A percentile compares a stretch with the other conserved stretches of the same genome.
Evolutionary conservation across 176 grass and related monocot genomes (phyloP).

Genomic region (Triticum monococcum): DNA sequence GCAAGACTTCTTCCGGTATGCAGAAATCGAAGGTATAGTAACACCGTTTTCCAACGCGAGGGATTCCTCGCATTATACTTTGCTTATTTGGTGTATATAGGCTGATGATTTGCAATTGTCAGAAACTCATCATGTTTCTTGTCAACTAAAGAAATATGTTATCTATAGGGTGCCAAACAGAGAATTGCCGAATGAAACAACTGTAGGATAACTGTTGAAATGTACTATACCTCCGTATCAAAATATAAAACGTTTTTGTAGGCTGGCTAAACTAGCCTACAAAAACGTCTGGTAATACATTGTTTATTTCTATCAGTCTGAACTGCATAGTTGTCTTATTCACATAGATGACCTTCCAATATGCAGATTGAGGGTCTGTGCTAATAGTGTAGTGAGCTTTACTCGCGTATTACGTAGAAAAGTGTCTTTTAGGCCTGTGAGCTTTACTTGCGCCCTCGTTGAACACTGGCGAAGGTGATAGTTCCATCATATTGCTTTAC

Average conservation of each 20-base stretch:
- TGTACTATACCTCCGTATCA: not conserved
- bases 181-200: not conserved
- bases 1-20: slow-evolving; percentile 91
- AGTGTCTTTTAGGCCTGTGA: not conserved
- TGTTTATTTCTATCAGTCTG: not conserved
- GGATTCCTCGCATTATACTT: not conserved
- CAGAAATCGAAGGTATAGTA: slow-evolving; percentile 75
- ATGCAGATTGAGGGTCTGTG: not conserved
- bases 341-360: not conserved
- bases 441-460: not conserved
- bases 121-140: not conserved
- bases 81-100: not conserved
- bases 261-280: no score
- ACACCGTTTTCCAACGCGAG: not conserved
- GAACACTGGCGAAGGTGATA: not conserved
- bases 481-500: not conserved
- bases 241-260: no score
- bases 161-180: not conserved
- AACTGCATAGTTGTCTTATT: not conserved
- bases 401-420: not conserved
- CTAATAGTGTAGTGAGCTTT: not conserved
- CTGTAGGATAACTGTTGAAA: not conserved
- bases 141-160: not conserved
- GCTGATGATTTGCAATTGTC: not conserved
- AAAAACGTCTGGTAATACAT: no score